phyloP scores from a whole-genome alignment of 2,329 filamentous ascomycete genomes.

The Dactylonectria macrodidyma region DNA sequence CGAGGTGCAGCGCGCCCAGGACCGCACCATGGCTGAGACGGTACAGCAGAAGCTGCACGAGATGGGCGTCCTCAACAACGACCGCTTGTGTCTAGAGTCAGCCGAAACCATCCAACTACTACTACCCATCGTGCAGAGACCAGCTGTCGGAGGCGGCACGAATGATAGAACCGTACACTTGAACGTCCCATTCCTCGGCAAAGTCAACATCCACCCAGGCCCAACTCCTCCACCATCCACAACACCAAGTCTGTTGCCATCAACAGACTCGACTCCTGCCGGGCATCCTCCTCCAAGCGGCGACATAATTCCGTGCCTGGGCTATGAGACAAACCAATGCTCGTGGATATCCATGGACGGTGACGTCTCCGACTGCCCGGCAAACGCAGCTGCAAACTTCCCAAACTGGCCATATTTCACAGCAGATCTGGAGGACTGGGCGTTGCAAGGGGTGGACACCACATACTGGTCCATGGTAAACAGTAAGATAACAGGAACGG shows the following conservation, averaged over 20 bases:
- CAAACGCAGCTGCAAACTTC: conserved; percentile 20
- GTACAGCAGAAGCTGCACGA: conserved; percentile 56
- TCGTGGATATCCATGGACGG: conserved; percentile 18
- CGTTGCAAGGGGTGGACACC: conserved; percentile 58
- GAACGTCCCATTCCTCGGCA: conserved; percentile 63
- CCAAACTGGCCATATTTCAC: conserved; percentile 46
- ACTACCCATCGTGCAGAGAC: conserved; percentile 57
- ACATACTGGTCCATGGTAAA: conserved; percentile 54
- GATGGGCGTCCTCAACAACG: conserved; percentile 55
- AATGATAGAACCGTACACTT: conserved; percentile 52
- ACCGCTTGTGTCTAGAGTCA: conserved; percentile 59
- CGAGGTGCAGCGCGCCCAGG: conserved; percentile 44
- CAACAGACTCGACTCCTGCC: conserved; percentile 32
- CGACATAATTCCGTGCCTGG: conserved; percentile 18
- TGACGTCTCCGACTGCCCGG: conserved; percentile 27
- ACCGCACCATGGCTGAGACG: conserved; percentile 56
- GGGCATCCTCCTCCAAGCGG: conserved; percentile 20
- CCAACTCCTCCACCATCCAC: conserved; percentile 37
- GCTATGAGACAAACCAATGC: conserved; percentile 9
- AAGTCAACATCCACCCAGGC: conserved; percentile 58
- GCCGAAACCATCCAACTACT: conserved; percentile 61
- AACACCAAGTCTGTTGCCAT: conserved; percentile 27
- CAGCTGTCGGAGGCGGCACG: conserved; percentile 27
- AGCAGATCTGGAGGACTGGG: conserved; percentile 56
- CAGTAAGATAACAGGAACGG: conserved; percentile 33